Percentiles rank a stretch among this genome's conserved stretches.
These are phyloP conservation scores for Kuraishia hungarica DNA, from an alignment of 805 yeast species.

Conservation along the genomic window DNA sequence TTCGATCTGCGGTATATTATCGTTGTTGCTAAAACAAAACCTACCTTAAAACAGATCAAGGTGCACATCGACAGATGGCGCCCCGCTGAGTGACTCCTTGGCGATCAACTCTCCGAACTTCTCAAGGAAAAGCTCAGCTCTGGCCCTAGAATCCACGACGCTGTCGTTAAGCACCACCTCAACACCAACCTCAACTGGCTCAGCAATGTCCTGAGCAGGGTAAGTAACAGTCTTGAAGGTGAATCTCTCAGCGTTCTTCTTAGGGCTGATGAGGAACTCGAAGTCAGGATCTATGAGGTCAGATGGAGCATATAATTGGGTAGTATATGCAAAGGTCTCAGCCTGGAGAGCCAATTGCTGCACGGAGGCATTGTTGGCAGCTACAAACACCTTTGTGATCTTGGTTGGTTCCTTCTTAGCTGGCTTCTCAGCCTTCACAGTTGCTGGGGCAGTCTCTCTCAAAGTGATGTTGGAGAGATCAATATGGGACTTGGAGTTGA, in stretches of 20 bases:
- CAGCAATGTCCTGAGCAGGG: constrained; percentile 10
- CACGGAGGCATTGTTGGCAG: constrained; percentile 21
- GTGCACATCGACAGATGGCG: neutral
- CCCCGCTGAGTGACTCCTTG: neutral
- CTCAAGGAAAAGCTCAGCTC: constrained; percentile 23
- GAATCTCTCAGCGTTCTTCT: constrained; percentile 35
- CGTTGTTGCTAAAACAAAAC: too few species aligned
- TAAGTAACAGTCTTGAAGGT: constrained; percentile 17
- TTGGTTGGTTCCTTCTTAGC: constrained; percentile 20
- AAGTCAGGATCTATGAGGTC: constrained; percentile 51
- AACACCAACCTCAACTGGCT: constrained; percentile 24
- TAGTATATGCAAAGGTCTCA: constrained; percentile 31
- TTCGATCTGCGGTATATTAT: neutral
- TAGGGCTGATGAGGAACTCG: constrained; percentile 46
- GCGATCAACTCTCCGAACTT: constrained; percentile 2
- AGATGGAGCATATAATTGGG: constrained; percentile 25
- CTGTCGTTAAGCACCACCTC: constrained; percentile 27
- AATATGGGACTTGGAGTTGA: constrained; percentile 49
- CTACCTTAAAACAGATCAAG: neutral
- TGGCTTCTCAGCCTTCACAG: constrained; percentile 7
- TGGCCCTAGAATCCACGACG: constrained; percentile 35
- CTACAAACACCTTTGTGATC: constrained; percentile 21
- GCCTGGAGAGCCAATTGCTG: constrained; percentile 37
- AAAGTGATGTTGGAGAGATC: constrained; percentile 64
- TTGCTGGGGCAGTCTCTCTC: constrained; percentile 22